These are phyloP conservation scores for Diphasiastrum complanatum DNA, from an alignment of 83 land plant species.

Conservation along the genomic window DNA sequence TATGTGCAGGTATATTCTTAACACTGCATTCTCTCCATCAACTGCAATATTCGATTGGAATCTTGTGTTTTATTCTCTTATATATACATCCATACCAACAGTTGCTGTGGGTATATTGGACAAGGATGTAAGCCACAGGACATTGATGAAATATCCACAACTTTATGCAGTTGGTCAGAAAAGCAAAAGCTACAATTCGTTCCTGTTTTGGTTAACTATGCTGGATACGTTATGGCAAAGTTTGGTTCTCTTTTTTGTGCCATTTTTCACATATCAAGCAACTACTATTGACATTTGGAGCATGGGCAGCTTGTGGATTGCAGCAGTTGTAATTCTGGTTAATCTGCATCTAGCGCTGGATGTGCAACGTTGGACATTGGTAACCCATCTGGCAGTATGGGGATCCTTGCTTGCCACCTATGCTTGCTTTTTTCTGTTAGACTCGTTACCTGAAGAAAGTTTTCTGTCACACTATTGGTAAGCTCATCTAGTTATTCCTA, in stretches of 20 bases:
- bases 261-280: neutral
- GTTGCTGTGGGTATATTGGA: conserved; percentile 1
- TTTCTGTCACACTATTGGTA: conserved; percentile 1
- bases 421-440: neutral
- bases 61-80: conserved; percentile 2
- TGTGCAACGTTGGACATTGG: conserved; percentile 4
- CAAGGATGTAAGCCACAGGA: conserved; percentile 8
- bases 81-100: conserved; percentile 1
- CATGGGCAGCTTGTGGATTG: neutral
- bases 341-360: conserved; percentile 2
- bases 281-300: conserved; percentile 3
- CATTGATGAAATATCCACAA: neutral
- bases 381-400: conserved; percentile 2
- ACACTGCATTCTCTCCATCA: conserved; percentile 4
- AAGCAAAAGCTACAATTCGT: conserved; percentile 1
- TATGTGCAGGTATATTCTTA: neutral
- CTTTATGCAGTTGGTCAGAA: neutral
- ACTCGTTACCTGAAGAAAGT: neutral
- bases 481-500: too few species aligned
- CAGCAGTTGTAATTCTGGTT: neutral
- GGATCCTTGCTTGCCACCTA: conserved; percentile 1
- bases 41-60: too few species aligned
- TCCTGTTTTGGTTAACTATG: too few species aligned
- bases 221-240: too few species aligned
- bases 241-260: too few species aligned